Evolutionary conservation across 768 basidiomycete species (phyloP).

Genomic region (Leucocoprinus leucothites): DNA sequence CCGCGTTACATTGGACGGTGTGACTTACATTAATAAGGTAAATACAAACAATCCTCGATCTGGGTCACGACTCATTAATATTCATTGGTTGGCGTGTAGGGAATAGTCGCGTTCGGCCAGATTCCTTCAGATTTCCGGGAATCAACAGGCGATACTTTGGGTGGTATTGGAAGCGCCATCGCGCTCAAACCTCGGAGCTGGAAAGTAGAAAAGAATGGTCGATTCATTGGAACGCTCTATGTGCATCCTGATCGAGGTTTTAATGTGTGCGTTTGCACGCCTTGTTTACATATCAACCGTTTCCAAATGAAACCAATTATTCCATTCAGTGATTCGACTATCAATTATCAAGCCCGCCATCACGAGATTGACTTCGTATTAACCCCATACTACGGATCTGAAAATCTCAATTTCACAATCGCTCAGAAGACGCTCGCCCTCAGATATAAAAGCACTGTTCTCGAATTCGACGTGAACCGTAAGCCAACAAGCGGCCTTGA

Average conservation of each 20-base stretch:
- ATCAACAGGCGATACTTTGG: slow-evolving; percentile 56
- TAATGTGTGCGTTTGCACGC: slow-evolving; percentile 43
- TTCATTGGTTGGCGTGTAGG: slow-evolving; percentile 27
- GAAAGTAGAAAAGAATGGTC: slow-evolving; percentile 29
- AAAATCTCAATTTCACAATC: slow-evolving; percentile 42
- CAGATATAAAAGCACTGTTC: slow-evolving; percentile 44
- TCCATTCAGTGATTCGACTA: slow-evolving; percentile 42
- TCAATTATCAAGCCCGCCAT: slow-evolving; percentile 64
- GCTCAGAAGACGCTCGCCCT: slow-evolving; percentile 52
- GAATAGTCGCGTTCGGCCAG: slow-evolving; percentile 56
- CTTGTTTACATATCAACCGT: neutral
- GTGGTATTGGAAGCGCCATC: slow-evolving; percentile 63
- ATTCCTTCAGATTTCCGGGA: slow-evolving; percentile 57
- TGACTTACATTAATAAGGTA: slow-evolving; percentile 44
- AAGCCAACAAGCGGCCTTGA: slow-evolving; percentile 57
- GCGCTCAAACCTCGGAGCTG: slow-evolving; percentile 51
- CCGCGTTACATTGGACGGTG: slow-evolving; percentile 31
- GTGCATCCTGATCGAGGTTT: slow-evolving; percentile 60
- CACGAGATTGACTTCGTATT: slow-evolving; percentile 58
- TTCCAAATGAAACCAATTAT: neutral
- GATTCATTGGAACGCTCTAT: slow-evolving; percentile 47
- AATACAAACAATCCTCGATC: neutral
- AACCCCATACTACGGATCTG: slow-evolving; percentile 47
- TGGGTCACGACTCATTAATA: neutral
- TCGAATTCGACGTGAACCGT: slow-evolving; percentile 44